Conservation (phyloP, 305 asterid species). For the Fraxinus floribunda region DNA sequence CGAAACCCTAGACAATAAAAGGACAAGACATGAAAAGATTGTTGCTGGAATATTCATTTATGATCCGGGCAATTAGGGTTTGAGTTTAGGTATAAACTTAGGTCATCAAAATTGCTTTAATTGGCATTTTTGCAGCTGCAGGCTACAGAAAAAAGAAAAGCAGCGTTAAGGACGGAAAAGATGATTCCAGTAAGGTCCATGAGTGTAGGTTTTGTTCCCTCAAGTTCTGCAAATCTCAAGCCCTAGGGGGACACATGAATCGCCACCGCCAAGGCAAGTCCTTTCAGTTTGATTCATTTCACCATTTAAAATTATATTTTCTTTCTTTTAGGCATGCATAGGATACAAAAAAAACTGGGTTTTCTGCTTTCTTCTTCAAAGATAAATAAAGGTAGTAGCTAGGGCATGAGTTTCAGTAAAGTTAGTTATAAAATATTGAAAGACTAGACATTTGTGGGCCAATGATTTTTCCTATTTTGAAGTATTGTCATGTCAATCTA, state of each 20-base stretch:
- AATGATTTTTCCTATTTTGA: not conserved
- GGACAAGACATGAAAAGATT: constrained; percentile 33
- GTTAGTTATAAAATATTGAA: constrained; percentile 11
- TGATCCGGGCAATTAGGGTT: constrained; percentile 11
- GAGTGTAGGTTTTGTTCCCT: constrained; percentile 99
- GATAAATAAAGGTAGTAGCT: not conserved
- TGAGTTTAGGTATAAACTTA: constrained; percentile 26
- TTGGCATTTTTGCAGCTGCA: constrained; percentile 36
- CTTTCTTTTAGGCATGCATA: constrained; percentile 11
- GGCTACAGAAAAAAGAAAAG: constrained; percentile 71
- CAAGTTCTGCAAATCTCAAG: constrained; percentile 98
- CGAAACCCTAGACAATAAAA: constrained; percentile 32
- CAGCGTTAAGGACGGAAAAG: constrained; percentile 54
- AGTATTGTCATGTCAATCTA: constrained; percentile 41
- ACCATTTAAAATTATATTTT: not conserved
- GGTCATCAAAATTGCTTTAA: constrained; percentile 56
- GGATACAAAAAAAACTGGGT: not conserved
- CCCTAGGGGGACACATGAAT: constrained; percentile 99
- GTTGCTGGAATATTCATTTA: constrained; percentile 12
- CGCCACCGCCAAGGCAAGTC: constrained; percentile 95
- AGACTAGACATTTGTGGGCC: not conserved
- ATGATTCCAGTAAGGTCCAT: constrained; percentile 64
- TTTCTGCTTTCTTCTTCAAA: not conserved
- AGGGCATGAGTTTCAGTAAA: constrained; percentile 31
- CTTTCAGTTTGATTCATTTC: constrained; percentile 1